These are phyloP conservation scores for Flaveria trinervia DNA, from an alignment of 129 eudicot species.

Conservation along the genomic window DNA sequence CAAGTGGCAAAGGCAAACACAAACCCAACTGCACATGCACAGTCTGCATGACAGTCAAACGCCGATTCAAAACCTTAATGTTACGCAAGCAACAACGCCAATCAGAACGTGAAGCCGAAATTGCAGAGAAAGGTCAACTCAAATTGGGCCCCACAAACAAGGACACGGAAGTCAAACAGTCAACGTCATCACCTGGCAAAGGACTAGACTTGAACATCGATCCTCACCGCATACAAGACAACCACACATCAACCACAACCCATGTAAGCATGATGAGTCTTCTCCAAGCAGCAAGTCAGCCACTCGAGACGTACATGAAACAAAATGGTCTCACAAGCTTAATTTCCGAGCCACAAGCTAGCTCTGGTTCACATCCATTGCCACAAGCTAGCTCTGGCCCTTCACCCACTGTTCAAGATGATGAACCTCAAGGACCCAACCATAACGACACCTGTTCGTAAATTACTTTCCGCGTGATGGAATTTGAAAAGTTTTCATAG, in stretches of 20 bases:
- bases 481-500: constrained; percentile 20
- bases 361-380: constrained; percentile 54
- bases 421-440: constrained; percentile 42
- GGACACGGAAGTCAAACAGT: constrained; percentile 47
- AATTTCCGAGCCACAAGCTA: constrained; percentile 56
- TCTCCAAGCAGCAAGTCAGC: constrained; percentile 75
- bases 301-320: constrained; percentile 73
- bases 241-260: constrained; percentile 23
- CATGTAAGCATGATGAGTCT: constrained; percentile 78
- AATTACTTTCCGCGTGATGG: constrained; percentile 21
- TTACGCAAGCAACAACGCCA: constrained; percentile 89
- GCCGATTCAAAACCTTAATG: constrained; percentile 89
- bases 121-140: constrained; percentile 53
- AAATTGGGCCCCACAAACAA: constrained; percentile 46
- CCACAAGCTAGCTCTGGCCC: constrained; percentile 42
- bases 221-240: constrained; percentile 51
- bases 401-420: constrained; percentile 40
- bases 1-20: constrained; percentile 96
- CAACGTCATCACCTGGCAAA: constrained; percentile 31
- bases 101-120: constrained; percentile 91
- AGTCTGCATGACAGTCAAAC: constrained; percentile 91
- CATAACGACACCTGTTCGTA: constrained; percentile 39
- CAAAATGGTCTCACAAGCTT: constrained; percentile 85
- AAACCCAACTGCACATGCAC: constrained; percentile 79
- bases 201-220: constrained; percentile 62